These are phyloP conservation scores for Schizothecium vesticola DNA, from an alignment of 495 filamentous ascomycete species.

Conservation along the genomic window DNA sequence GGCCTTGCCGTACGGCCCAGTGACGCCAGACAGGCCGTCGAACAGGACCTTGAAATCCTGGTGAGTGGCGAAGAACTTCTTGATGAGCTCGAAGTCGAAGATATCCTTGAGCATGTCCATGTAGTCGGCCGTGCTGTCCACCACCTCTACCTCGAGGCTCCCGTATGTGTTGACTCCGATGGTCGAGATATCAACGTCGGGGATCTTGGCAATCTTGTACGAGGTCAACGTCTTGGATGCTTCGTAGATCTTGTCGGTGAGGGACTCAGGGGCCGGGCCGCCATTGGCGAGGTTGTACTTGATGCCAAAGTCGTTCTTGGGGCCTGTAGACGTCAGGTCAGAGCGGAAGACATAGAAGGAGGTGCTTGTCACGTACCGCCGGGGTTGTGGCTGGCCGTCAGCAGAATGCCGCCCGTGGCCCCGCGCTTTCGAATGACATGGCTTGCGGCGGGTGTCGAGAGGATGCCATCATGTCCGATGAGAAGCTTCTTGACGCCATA, in stretches of 20 bases:
- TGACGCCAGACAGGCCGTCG: constrained; percentile 90
- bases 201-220: constrained; percentile 87
- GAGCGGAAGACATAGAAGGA: neutral
- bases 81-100: constrained; percentile 95
- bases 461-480: constrained; percentile 90
- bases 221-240: constrained; percentile 79
- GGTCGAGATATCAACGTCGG: constrained; percentile 74
- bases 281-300: constrained; percentile 98
- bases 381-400: constrained; percentile 97
- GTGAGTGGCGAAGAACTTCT: constrained; percentile 78
- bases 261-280: constrained; percentile 86
- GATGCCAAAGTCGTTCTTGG: constrained; percentile 93
- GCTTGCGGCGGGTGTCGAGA: constrained; percentile 92
- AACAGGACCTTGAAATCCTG: constrained; percentile 95
- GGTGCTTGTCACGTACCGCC: constrained; percentile 61
- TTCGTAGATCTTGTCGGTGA: constrained; percentile 97
- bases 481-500: constrained; percentile 99
- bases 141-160: constrained; percentile 83
- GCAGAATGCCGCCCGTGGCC: constrained; percentile 90
- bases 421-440: constrained; percentile 90
- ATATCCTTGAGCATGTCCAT: constrained; percentile 94
- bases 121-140: constrained; percentile 89
- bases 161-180: constrained; percentile 83
- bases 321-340: constrained; percentile 50
- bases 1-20: constrained; percentile 86